Conservation (phyloP, 1,284 basidiomycete species). For the Heterobasidion irregulare region DNA sequence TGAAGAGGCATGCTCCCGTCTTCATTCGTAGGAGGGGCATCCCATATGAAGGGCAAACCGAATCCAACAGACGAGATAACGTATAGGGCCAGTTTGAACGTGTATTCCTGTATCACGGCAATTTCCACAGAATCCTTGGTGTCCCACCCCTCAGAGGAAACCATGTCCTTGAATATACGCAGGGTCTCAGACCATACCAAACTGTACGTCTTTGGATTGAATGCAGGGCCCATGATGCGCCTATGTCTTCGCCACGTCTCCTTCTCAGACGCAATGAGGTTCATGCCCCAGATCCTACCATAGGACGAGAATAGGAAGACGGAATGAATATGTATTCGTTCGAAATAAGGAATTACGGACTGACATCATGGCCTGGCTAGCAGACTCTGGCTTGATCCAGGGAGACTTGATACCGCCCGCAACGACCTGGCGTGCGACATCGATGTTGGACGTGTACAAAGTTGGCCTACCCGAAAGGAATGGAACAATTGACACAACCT, state of each 20-base stretch:
- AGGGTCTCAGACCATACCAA: conserved; percentile 11
- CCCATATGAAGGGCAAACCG: not conserved
- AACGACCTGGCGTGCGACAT: conserved; percentile 10
- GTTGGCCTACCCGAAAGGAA: conserved; percentile 6
- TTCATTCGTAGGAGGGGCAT: not conserved
- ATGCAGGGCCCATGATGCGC: conserved; percentile 12
- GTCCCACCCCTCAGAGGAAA: conserved; percentile 8
- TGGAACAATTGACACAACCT: conserved; percentile 11
- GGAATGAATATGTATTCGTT: not conserved
- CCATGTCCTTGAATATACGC: conserved; percentile 9
- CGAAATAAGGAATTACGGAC: not conserved
- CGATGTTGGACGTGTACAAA: conserved; percentile 8
- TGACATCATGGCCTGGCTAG: not conserved
- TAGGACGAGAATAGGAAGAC: not conserved
- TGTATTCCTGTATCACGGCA: not conserved
- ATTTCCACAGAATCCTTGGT: not conserved
- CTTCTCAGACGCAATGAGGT: conserved; percentile 10
- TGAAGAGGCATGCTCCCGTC: not conserved
- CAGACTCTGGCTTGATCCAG: conserved; percentile 10
- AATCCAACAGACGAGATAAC: conserved; percentile 2
- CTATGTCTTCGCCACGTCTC: conserved; percentile 12
- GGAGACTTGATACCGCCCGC: conserved; percentile 7
- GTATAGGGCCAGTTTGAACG: conserved; percentile 2
- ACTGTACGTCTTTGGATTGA: conserved; percentile 11
- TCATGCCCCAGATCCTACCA: conserved; percentile 10